phyloP scores from a whole-genome alignment of 768 basidiomycete genomes.

The Cubamyces lactineus region DNA sequence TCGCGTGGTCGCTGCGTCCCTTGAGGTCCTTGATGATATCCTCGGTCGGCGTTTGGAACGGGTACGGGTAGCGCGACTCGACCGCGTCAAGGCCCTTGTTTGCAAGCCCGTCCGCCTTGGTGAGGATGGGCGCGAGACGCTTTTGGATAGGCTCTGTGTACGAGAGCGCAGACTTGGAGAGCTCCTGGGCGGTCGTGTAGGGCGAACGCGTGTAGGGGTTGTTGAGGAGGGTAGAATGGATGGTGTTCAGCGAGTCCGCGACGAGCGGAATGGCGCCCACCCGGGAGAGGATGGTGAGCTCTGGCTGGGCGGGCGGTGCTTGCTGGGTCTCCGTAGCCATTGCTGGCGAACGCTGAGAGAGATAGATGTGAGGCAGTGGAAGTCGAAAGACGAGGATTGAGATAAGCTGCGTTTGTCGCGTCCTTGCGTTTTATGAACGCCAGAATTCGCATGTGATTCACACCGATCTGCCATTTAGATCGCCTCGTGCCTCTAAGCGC shows the following conservation, averaged over 20 bases:
- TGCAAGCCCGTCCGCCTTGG: conserved; percentile 63
- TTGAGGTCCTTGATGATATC: conserved; percentile 67
- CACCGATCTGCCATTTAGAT: conserved; percentile 1
- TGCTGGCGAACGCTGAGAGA: conserved; percentile 15
- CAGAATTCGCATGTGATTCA: conserved; percentile 24
- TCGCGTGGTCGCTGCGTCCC: conserved; percentile 57
- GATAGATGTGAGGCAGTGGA: background rate
- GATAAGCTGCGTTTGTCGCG: background rate
- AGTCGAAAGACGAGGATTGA: background rate
- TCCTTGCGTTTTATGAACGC: conserved; percentile 15
- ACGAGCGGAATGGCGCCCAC: conserved; percentile 77
- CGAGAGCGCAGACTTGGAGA: conserved; percentile 46
- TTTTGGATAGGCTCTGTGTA: conserved; percentile 68
- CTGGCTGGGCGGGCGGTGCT: conserved; percentile 43
- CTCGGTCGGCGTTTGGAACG: conserved; percentile 74
- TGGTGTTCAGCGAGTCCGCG: conserved; percentile 59
- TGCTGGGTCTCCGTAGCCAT: conserved; percentile 44
- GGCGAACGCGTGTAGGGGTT: conserved; percentile 66
- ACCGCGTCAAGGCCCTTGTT: conserved; percentile 79
- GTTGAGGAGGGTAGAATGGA: conserved; percentile 60
- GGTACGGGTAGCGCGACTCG: conserved; percentile 72
- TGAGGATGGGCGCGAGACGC: conserved; percentile 66
- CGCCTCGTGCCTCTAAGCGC: conserved; percentile 15
- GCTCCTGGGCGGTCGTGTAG: conserved; percentile 64
- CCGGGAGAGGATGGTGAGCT: conserved; percentile 63